A percentile compares a stretch with the other conserved stretches of the same genome.
These are phyloP conservation scores for Nakaseomyces kungkrabaensis DNA, from an alignment of 1,139 yeast species.

Conservation along the genomic window DNA sequence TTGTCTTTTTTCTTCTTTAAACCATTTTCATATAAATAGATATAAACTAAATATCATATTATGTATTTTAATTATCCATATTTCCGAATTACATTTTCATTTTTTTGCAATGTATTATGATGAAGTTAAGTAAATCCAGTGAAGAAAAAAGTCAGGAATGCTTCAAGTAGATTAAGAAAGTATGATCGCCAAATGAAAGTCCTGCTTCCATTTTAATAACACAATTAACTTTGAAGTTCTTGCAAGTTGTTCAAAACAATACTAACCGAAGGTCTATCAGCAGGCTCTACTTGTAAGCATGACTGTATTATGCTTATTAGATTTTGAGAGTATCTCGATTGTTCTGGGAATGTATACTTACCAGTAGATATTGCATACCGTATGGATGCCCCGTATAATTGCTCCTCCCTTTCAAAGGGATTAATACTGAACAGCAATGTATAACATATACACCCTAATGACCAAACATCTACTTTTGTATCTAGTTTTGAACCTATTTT, in stretches of 20 bases:
- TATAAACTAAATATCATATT: conserved; percentile 1
- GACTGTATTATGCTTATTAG: conserved; percentile 45
- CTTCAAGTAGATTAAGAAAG: too few relatives aligned
- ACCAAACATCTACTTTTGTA: conserved; percentile 83
- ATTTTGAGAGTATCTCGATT: conserved; percentile 43
- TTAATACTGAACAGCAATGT: conserved; percentile 69
- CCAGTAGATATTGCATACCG: conserved; percentile 70
- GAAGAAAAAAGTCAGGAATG: neutral
- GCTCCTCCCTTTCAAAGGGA: conserved; percentile 80
- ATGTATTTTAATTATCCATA: conserved; percentile 1
- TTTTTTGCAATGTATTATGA: neutral
- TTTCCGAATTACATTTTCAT: neutral
- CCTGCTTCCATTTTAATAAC: neutral
- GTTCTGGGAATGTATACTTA: conserved; percentile 51
- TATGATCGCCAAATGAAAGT: neutral
- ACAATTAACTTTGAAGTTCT: conserved; percentile 4
- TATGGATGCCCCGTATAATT: conserved; percentile 73
- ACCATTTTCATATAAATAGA: neutral
- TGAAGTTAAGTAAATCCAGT: neutral
- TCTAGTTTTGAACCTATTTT: conserved; percentile 52
- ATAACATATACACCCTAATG: conserved; percentile 75
- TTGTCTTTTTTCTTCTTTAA: neutral
- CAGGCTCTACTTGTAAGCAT: conserved; percentile 56
- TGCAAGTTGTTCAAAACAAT: conserved; percentile 25
- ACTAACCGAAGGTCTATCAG: conserved; percentile 52